Conservation (phyloP, 441 rosid species). For the Melastoma candidum region DNA sequence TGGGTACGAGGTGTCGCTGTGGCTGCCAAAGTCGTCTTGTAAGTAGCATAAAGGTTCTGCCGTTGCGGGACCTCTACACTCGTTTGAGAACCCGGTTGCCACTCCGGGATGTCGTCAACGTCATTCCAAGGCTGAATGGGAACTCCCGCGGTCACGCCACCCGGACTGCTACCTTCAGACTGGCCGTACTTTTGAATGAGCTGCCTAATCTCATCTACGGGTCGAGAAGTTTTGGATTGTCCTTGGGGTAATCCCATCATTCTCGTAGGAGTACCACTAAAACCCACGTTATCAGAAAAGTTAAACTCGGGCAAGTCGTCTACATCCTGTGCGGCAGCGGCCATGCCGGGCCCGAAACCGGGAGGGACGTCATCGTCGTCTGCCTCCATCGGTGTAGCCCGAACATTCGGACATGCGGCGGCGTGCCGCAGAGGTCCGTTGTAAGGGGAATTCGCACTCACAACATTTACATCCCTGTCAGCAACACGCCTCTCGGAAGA, state of each 20-base stretch:
- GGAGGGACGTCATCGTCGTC: conserved; percentile 77
- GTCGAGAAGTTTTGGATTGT: conserved; percentile 14
- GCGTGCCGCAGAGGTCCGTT: too few relatives aligned
- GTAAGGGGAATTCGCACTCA: too few relatives aligned
- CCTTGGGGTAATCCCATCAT: not conserved
- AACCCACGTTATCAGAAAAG: conserved; percentile 23
- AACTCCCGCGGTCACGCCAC: conserved; percentile 15
- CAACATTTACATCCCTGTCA: too few relatives aligned
- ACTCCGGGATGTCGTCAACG: conserved; percentile 81
- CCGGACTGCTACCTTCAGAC: conserved; percentile 18
- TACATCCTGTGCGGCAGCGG: conserved; percentile 36
- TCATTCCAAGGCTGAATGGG: conserved; percentile 43
- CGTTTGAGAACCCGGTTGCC: conserved; percentile 38
- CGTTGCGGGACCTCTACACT: too few relatives aligned
- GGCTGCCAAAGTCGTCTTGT: too few relatives aligned
- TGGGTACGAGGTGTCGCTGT: too few relatives aligned
- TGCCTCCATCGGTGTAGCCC: conserved; percentile 19
- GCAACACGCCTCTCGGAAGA: too few relatives aligned
- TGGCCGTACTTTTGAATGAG: conserved; percentile 81
- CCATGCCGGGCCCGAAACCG: conserved; percentile 65
- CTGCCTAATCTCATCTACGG: conserved; percentile 64
- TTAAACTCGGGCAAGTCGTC: conserved; percentile 92
- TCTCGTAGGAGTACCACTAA: conserved; percentile 6
- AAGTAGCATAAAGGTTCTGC: too few relatives aligned
- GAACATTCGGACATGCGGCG: conserved; percentile 1